Conservation (phyloP, 176 grass and related monocot genomes). For the Eremochloa ophiuroides region DNA sequence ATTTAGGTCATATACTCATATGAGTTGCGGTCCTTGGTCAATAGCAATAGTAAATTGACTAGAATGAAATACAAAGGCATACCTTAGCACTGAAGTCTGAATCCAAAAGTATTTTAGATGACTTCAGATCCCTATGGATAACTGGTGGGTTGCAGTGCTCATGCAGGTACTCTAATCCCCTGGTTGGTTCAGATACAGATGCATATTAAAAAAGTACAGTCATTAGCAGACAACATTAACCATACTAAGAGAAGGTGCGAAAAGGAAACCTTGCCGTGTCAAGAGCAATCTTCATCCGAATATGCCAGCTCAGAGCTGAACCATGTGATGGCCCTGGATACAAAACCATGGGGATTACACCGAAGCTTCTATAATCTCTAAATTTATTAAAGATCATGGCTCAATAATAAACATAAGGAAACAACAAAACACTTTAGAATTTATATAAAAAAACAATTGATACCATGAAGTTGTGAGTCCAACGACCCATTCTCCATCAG, state of each 20-base stretch:
- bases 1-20: not conserved
- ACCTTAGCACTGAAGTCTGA: conserved; percentile 93
- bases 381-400: not conserved
- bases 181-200: conserved; percentile 41
- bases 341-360: not conserved
- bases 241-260: not conserved
- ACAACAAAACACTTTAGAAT: not conserved
- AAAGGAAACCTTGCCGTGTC: conserved; percentile 83
- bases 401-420: not conserved
- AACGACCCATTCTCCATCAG: conserved; percentile 87
- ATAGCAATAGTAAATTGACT: conserved; percentile 14
- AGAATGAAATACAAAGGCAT: conserved; percentile 19
- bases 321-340: conserved; percentile 79
- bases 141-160: conserved; percentile 80
- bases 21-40: not conserved
- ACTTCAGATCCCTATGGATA: conserved; percentile 98
- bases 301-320: conserved; percentile 78
- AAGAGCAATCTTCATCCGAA: conserved; percentile 97
- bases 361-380: not conserved
- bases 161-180: conserved; percentile 96
- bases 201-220: conserved; percentile 26
- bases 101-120: conserved; percentile 95
- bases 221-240: not conserved
- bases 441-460: not conserved
- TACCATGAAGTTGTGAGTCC: conserved; percentile 90